These are phyloP conservation scores for Linnemannia exigua DNA, from an alignment of 192 early-diverging fungal species.

Conservation along the genomic window DNA sequence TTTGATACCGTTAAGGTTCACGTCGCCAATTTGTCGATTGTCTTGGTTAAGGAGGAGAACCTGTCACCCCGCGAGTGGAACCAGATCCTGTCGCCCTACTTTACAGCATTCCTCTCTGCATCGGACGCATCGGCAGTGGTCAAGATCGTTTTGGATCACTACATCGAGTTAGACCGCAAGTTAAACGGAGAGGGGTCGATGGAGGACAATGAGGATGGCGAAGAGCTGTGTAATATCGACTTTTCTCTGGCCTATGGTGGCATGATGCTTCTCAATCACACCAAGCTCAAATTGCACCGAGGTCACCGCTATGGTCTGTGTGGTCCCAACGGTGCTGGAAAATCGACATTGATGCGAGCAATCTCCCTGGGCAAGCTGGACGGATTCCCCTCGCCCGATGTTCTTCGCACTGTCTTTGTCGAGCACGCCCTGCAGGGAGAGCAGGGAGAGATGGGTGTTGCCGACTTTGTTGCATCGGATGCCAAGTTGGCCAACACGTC, in stretches of 20 bases:
- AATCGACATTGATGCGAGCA: constrained; percentile 85
- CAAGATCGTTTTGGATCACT: constrained; percentile 51
- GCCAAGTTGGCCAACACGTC: constrained; percentile 62
- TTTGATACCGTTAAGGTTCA: constrained; percentile 66
- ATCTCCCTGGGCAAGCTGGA: constrained; percentile 84
- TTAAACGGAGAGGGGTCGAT: constrained; percentile 58
- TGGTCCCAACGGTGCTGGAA: constrained; percentile 87
- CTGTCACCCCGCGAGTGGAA: constrained; percentile 73
- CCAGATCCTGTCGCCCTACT: constrained; percentile 65
- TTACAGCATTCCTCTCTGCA: constrained; percentile 67
- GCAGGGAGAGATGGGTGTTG: constrained; percentile 71
- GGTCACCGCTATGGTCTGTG: constrained; percentile 86
- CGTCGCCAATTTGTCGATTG: constrained; percentile 65
- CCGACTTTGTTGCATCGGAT: constrained; percentile 73
- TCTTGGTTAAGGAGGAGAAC: constrained; percentile 71
- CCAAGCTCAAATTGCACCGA: constrained; percentile 71
- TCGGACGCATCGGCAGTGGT: constrained; percentile 59
- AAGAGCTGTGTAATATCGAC: constrained; percentile 67
- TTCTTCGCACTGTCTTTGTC: constrained; percentile 81
- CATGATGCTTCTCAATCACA: constrained; percentile 81
- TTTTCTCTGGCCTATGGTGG: constrained; percentile 87
- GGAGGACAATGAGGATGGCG: constrained; percentile 64
- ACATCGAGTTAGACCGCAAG: constrained; percentile 53
- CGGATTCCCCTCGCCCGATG: constrained; percentile 81
- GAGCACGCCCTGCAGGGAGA: constrained; percentile 79